Evolutionary conservation across 2,329 filamentous ascomycete species (phyloP).

Genomic region (Lasiodiplodia sp.): DNA sequence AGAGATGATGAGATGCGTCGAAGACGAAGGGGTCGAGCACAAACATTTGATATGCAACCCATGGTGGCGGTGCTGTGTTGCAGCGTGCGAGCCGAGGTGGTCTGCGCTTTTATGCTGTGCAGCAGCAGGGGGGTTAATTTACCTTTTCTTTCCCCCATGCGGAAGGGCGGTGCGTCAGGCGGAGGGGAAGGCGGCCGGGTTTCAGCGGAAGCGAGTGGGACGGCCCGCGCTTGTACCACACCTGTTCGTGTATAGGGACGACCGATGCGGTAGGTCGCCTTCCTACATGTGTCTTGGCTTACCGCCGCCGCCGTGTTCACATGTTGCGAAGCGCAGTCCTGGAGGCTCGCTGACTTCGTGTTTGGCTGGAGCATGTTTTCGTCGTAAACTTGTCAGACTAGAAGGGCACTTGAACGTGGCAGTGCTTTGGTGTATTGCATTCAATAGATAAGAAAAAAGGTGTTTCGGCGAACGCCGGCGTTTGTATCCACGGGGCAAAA

Average conservation of each 20-base stretch:
- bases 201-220: background rate
- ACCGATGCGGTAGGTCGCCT: background rate
- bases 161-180: conserved; percentile 12
- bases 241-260: background rate
- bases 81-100: conserved; percentile 11
- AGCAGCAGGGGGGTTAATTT: background rate
- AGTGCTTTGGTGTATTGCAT: too few species aligned
- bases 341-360: too few species aligned
- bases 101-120: background rate
- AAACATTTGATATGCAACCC: background rate
- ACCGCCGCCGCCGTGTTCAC: background rate
- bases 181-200: background rate
- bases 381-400: too few species aligned
- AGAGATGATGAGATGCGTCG: background rate
- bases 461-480: too few species aligned
- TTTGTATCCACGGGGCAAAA: too few species aligned
- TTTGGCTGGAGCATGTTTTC: too few species aligned
- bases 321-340: too few species aligned
- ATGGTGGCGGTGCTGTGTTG: background rate
- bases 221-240: conserved; percentile 19
- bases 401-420: too few species aligned
- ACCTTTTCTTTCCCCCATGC: background rate
- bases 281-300: background rate
- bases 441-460: too few species aligned
- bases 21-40: too few species aligned